Evolutionary conservation across 2,329 filamentous ascomycete genomes (phyloP).

Genomic region (Cytospora paraplurivora): DNA sequence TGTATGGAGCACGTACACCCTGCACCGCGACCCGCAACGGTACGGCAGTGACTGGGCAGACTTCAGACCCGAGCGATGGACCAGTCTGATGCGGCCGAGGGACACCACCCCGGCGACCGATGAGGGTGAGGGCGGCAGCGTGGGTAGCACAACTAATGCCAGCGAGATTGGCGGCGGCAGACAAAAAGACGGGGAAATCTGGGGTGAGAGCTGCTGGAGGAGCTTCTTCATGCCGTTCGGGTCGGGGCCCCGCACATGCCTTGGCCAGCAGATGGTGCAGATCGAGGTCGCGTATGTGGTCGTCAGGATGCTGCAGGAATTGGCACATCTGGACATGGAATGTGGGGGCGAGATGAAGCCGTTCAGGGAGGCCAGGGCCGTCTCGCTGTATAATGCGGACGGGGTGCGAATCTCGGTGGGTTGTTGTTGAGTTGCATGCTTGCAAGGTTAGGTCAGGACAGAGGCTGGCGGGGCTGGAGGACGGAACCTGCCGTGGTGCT

Average conservation of each 20-base stretch:
- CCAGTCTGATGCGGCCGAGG: neutral
- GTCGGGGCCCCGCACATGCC: conserved; percentile 17
- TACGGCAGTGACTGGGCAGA: conserved; percentile 28
- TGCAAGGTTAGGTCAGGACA: neutral
- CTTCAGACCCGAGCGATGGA: conserved; percentile 26
- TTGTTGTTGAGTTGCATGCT: neutral
- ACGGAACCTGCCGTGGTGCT: neutral
- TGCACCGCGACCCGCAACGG: conserved; percentile 24
- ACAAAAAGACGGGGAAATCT: neutral
- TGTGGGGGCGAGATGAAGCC: neutral
- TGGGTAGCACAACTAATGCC: neutral
- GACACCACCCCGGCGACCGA: neutral
- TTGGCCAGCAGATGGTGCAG: conserved; percentile 25
- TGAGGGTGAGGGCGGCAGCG: neutral
- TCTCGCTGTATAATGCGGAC: conserved; percentile 26
- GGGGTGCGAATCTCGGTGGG: conserved; percentile 18
- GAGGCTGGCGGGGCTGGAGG: neutral
- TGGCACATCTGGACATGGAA: conserved; percentile 9
- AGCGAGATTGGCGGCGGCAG: neutral
- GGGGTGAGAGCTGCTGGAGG: conserved; percentile 9
- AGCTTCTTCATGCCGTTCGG: conserved; percentile 28
- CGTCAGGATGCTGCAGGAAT: conserved; percentile 25
- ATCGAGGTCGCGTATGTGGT: conserved; percentile 22
- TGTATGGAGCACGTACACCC: conserved; percentile 26
- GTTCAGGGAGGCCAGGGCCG: conserved; percentile 26